Evolutionary conservation across 2,329 filamentous ascomycete genomes (phyloP).

Genomic region (Sarocladiaceae sp.): DNA sequence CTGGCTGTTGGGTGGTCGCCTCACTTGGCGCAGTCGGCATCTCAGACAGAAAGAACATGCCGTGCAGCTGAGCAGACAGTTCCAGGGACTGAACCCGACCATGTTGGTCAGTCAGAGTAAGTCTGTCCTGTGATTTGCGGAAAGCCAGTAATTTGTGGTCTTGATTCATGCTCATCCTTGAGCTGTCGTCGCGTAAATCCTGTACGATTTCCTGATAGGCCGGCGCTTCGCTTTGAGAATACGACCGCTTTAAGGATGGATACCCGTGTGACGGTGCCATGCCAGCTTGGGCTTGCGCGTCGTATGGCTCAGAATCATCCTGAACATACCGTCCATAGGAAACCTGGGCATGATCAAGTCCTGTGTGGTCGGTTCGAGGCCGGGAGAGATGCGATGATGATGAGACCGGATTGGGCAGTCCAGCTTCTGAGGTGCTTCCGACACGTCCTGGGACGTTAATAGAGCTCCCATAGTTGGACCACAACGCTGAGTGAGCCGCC

Average conservation of each 20-base stretch:
- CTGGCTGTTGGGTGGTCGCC: conserved; percentile 58
- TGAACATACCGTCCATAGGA: conserved; percentile 48
- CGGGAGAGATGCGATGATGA: conserved; percentile 42
- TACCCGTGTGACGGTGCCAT: conserved; percentile 41
- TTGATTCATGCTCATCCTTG: conserved; percentile 51
- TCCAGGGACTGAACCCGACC: conserved; percentile 56
- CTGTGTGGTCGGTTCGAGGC: conserved; percentile 42
- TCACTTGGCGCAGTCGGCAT: conserved; percentile 60
- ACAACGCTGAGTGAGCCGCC: conserved; percentile 49
- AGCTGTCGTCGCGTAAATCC: conserved; percentile 52
- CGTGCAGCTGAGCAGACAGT: conserved; percentile 68
- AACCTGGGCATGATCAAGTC: conserved; percentile 44
- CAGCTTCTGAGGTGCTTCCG: conserved; percentile 43
- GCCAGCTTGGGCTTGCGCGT: conserved; percentile 43
- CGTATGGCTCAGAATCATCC: conserved; percentile 49
- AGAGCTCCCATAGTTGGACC: conserved; percentile 51
- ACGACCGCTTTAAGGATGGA: conserved; percentile 48
- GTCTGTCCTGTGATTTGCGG: conserved; percentile 50
- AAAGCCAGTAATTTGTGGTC: conserved; percentile 57
- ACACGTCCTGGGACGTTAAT: conserved; percentile 48
- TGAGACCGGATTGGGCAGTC: conserved; percentile 38
- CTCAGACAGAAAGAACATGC: conserved; percentile 85
- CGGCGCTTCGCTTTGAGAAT: conserved; percentile 48
- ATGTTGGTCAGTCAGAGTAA: conserved; percentile 53
- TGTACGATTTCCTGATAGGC: conserved; percentile 56